Evolutionary conservation across 371 early-diverging fungal genomes (phyloP), one percentile per base, ranked within the genome.

Genomic region (Syncephalastrum sp.): DNA sequence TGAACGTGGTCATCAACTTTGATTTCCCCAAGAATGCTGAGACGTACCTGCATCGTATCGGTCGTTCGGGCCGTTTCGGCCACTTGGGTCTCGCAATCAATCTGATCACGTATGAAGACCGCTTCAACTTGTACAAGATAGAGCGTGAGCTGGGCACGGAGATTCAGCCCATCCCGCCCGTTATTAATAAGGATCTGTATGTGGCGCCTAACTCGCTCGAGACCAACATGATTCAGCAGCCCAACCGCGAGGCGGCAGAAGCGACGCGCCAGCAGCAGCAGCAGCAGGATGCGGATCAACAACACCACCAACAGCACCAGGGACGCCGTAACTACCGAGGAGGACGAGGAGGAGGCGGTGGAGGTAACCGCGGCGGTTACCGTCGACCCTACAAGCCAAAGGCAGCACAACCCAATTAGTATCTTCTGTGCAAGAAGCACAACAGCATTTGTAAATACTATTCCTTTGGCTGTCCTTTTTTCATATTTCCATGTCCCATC

Each of bases 1-100:
- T 99, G 48, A 99, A 99, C 78, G 95, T 99, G 12, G 99, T 99
- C 48, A 99, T 99, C 82, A 99, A 99, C 86, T 99, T 97, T 88
- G 99, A 99, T 77, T 96, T 99, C 70, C 99, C 99, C 56, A 93
- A 95, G 75, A 96, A 94, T 59, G 92, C 99, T 24, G 99, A 99
- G 72, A 98, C 98, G 4, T 99, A 99, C 70, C 82, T 99, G 42
- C 99, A 99, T 82, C 92, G 99, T 65, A 98, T 99, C 68, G 99
- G 99, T 59, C 90, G 92, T 67, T 84, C 87, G 29, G 99, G 99
- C 7, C 89, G 99, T 59, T 99, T 97, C 72, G 99, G 99, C 44
- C 96, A 96, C 62, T 79, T 95, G 57, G 99, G 99, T 56, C 72
- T 98, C 17, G 99, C 98, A 14, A 95, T 99, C 72, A 99, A 96